Conservation (phyloP, 2,329 filamentous ascomycete genomes). For the Arthrobotrys megalospora region DNA sequence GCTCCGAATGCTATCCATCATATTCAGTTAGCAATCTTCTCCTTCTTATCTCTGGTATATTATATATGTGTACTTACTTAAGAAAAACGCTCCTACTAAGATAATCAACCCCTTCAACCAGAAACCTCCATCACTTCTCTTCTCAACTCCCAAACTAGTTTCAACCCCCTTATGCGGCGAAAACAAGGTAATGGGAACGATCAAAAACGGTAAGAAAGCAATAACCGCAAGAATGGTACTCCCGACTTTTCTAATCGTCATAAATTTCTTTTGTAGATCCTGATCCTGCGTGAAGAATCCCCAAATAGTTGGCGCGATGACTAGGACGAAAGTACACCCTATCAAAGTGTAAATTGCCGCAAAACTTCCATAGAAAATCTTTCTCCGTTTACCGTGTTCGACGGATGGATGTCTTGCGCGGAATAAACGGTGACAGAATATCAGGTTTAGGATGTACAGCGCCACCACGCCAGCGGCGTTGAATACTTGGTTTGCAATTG, state of each 20-base stretch:
- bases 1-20: constrained; percentile 73
- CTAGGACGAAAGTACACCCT: constrained; percentile 56
- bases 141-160: constrained; percentile 46
- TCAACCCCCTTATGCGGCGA: constrained; percentile 67
- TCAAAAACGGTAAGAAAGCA: constrained; percentile 77
- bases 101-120: constrained; percentile 78
- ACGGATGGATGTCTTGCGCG: constrained; percentile 77
- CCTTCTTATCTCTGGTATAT: neutral
- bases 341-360: constrained; percentile 75
- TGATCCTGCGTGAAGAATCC: constrained; percentile 50
- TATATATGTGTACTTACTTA: constrained; percentile 67
- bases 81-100: constrained; percentile 73
- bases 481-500: constrained; percentile 78
- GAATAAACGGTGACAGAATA: constrained; percentile 82
- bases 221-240: constrained; percentile 76
- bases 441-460: constrained; percentile 82
- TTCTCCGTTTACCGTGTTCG: constrained; percentile 70
- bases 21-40: constrained; percentile 11
- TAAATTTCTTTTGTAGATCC: constrained; percentile 34
- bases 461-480: constrained; percentile 81
- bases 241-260: constrained; percentile 68
- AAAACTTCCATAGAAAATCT: constrained; percentile 71
- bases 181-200: constrained; percentile 71
- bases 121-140: constrained; percentile 73
- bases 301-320: constrained; percentile 51